Evolutionary conservation across 129 eudicot species (phyloP), one percentile per base, ranked within the genome.

Genomic region (Flaveria sonorensis): DNA sequence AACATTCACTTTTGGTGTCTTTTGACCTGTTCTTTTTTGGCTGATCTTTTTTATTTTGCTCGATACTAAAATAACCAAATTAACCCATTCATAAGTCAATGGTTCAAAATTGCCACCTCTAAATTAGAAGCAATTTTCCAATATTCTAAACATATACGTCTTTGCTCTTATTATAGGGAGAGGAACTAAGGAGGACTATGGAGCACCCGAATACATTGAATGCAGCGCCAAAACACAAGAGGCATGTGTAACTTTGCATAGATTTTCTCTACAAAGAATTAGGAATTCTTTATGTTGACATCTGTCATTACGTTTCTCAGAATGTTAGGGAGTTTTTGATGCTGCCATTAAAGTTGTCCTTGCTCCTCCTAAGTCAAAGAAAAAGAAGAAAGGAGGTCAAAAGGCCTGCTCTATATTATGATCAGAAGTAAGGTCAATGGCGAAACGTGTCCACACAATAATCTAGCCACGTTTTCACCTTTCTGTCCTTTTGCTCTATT

Each of bases 161-260:
- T 79, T 14, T 73, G 60, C 9, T 47, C 72, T 62, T 85, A 30
- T 73, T 42, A 57, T 62, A 93, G 97, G 97, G 98, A 59, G 98
- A 93, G 85, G 97, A 91, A 90, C 84, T 91, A 57, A 91, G 86
- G 87, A 93, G 85, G 85, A 56, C 74, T 62, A 93, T 82, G 96
- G 89, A 43, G 95, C 98, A 70, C 97, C 98, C 21, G 84, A 96
- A 79, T 93, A 90, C 86, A 77, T 93, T 39, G 98, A 93, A 70
- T 93, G 98, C 78, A 93, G 97, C 81, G 84, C 96, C 56, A 93
- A 93, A 93, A 85, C 97, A 77, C 97, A 92, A 86, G 85, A 83
- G 96, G 92, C 85, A 77, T 78, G 84, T 28, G 50, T 81, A 53
- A 4, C 16, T 68, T 16, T 75, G 57, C 71, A 62, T 67, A 68